Evolutionary conservation across 2,329 filamentous ascomycete species (phyloP).

Genomic region (Paecilomyces dactylethromorphus): DNA sequence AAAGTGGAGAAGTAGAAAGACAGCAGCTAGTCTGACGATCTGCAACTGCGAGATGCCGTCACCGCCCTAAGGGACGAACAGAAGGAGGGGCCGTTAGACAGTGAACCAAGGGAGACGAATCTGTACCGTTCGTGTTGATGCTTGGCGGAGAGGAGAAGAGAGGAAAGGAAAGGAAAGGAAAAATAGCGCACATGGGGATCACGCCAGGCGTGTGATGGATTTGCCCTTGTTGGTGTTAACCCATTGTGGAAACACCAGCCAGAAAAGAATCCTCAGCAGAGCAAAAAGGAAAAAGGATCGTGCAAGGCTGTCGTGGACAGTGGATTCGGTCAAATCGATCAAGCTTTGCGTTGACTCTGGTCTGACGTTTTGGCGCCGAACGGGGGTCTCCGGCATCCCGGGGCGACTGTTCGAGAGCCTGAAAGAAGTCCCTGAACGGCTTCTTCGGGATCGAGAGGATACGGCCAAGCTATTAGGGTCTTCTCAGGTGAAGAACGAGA

Average conservation of each 20-base stretch:
- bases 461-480: neutral
- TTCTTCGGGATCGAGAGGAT: neutral
- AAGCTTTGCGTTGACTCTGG: neutral
- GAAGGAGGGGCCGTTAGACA: too few species aligned
- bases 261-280: neutral
- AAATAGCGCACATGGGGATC: too few species aligned
- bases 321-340: neutral
- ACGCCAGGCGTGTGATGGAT: too few species aligned
- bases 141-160: too few species aligned
- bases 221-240: neutral
- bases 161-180: too few species aligned
- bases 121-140: too few species aligned
- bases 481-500: neutral
- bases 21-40: too few species aligned
- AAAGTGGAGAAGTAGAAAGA: too few species aligned
- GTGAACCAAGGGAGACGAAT: too few species aligned
- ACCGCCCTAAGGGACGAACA: too few species aligned
- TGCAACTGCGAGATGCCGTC: too few species aligned
- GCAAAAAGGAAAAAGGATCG: neutral
- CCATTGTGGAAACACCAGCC: neutral
- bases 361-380: slow-evolving; percentile 1
- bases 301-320: neutral
- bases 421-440: neutral
- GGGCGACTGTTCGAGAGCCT: neutral
- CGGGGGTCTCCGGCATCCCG: neutral